Evolutionary conservation across 1,284 basidiomycete species (phyloP).

Genomic region (Puccinia hordei): DNA sequence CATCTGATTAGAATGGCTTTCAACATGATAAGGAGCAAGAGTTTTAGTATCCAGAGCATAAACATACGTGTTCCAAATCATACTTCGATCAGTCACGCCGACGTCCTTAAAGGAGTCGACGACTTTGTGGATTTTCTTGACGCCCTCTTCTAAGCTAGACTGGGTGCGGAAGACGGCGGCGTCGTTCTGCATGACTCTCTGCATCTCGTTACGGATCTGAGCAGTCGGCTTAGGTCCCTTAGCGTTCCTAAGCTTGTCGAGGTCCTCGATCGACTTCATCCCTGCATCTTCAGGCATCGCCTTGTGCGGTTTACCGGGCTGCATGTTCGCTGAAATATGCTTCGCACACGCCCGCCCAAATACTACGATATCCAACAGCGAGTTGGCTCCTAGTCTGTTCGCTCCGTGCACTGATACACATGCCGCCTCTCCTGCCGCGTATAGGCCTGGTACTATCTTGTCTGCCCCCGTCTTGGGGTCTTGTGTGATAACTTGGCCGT

Average conservation of each 20-base stretch:
- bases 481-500: conserved; percentile 84
- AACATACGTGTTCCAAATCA: conserved; percentile 96
- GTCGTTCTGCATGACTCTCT: conserved; percentile 85
- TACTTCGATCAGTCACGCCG: conserved; percentile 93
- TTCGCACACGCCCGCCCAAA: conserved; percentile 98
- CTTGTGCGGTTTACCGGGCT: conserved; percentile 89
- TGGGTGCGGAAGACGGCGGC: conserved; percentile 73
- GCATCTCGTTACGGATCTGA: conserved; percentile 90
- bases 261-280: conserved; percentile 78
- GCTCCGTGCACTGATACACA: conserved; percentile 99
- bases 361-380: conserved; percentile 96
- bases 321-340: conserved; percentile 90
- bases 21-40: not conserved
- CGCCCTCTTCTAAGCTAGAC: conserved; percentile 85
- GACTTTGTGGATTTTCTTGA: conserved; percentile 79
- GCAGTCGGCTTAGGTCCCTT: conserved; percentile 83
- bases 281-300: conserved; percentile 84
- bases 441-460: conserved; percentile 91
- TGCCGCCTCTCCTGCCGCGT: conserved; percentile 97
- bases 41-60: not conserved
- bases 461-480: conserved; percentile 74
- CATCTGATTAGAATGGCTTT: not conserved
- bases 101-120: conserved; percentile 86
- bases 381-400: conserved; percentile 99
- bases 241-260: conserved; percentile 83